Percentiles rank a stretch among this genome's conserved stretches.
Conservation (phyloP, 179 eudicot species). For the Beta macrorhiza region DNA sequence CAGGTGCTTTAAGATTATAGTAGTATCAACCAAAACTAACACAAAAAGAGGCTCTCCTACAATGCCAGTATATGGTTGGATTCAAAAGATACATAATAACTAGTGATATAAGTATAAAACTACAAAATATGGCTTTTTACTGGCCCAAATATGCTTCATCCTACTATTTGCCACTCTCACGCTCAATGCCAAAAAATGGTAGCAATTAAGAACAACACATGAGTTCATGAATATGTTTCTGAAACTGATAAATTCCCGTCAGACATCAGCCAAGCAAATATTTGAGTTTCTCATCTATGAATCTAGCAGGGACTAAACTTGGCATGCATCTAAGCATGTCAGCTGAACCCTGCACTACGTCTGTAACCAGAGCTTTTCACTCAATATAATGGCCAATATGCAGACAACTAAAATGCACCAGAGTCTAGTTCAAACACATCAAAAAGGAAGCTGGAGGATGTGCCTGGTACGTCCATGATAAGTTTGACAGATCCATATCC, state of each 20-base stretch:
- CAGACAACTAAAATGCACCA: background rate
- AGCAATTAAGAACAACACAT: background rate
- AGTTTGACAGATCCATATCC: conserved; percentile 58
- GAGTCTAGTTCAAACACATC: background rate
- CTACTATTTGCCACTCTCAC: background rate
- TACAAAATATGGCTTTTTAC: background rate
- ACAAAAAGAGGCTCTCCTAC: background rate
- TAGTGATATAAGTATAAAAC: background rate
- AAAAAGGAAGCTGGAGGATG: conserved; percentile 7
- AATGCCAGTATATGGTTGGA: background rate
- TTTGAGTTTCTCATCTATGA: background rate
- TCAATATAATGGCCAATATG: background rate
- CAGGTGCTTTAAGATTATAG: background rate
- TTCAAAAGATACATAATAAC: background rate
- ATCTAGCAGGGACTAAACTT: background rate
- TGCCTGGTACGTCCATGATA: conserved; percentile 87
- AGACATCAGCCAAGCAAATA: background rate
- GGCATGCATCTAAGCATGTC: background rate
- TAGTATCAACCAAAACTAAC: background rate
- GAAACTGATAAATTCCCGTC: background rate
- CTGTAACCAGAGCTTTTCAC: background rate
- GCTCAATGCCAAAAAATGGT: background rate
- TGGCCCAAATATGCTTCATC: background rate
- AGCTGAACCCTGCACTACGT: background rate
- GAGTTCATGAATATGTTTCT: background rate